phyloP scores from a whole-genome alignment of 805 yeast genomes.

The Wickerhamomyces pijperi region DNA sequence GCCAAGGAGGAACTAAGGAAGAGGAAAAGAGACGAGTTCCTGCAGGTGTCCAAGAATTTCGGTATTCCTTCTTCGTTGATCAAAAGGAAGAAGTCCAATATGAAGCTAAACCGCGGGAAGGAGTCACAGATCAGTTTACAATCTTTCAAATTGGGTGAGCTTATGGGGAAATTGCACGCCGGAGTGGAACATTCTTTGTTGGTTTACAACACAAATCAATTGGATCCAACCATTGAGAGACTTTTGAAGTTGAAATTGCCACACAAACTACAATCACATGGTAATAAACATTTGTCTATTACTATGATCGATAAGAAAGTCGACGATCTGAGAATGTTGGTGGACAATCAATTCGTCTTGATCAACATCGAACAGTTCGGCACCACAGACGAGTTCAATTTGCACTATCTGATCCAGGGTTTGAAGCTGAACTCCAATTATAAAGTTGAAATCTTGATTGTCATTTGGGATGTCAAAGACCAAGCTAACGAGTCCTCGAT shows the following conservation, averaged over 20 bases:
- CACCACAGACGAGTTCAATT: background rate
- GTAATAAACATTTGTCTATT: too few species aligned
- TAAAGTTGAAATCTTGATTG: constrained; percentile 22
- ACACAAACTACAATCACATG: too few species aligned
- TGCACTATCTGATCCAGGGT: constrained; percentile 24
- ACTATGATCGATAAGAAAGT: background rate
- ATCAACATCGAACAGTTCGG: constrained; percentile 19
- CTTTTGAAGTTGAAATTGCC: constrained; percentile 25
- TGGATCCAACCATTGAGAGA: constrained; percentile 19
- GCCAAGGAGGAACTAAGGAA: constrained; percentile 21
- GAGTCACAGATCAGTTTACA: background rate
- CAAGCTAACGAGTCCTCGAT: constrained; percentile 14
- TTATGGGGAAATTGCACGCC: background rate
- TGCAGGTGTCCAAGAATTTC: constrained; percentile 22
- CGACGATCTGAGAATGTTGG: constrained; percentile 21
- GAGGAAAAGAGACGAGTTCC: constrained; percentile 28
- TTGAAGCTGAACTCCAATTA: constrained; percentile 23
- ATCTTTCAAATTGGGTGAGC: constrained; percentile 1
- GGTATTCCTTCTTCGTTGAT: constrained; percentile 20
- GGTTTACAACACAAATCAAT: constrained; percentile 7
- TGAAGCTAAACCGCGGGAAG: constrained; percentile 1
- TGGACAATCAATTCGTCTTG: constrained; percentile 27
- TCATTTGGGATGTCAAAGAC: constrained; percentile 29
- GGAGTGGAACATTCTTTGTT: too few species aligned
- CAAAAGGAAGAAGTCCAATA: constrained; percentile 13